Percentiles rank a stretch among this genome's conserved stretches.
phyloP scores from a whole-genome alignment of 192 early-diverging fungal genomes.

The Rhizophagus clarus region DNA sequence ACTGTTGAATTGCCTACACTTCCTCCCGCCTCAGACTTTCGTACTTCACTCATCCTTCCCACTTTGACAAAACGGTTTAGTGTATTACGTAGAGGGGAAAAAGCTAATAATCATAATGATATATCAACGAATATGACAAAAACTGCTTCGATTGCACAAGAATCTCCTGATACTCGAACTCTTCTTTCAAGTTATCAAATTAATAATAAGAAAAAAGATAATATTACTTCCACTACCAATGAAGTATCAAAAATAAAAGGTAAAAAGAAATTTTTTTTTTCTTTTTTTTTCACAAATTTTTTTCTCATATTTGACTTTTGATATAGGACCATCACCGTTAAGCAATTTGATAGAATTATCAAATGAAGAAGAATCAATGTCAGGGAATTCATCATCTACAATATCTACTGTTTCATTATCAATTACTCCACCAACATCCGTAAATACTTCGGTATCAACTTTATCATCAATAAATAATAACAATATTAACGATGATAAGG shows the following conservation, averaged over 20 bases:
- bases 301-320: no score
- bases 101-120: background rate
- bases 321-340: no score
- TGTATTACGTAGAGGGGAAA: conserved; percentile 19
- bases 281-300: no score
- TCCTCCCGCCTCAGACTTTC: conserved; percentile 9
- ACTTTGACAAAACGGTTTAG: conserved; percentile 4
- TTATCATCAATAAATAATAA: no score
- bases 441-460: no score
- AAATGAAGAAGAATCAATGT: no score
- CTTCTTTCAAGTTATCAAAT: background rate
- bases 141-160: no score
- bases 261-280: background rate
- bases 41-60: conserved; percentile 22
- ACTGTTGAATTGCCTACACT: background rate
- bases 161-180: background rate
- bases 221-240: background rate
- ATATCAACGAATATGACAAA: background rate
- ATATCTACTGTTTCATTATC: no score
- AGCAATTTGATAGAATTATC: no score
- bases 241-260: background rate
- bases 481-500: background rate
- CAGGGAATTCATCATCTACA: no score
- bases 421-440: no score
- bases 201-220: background rate